Evolutionary conservation across 139 green algal species (phyloP), one percentile per base, ranked within the genome.

Genomic region (Chlorella sorokiniana): DNA sequence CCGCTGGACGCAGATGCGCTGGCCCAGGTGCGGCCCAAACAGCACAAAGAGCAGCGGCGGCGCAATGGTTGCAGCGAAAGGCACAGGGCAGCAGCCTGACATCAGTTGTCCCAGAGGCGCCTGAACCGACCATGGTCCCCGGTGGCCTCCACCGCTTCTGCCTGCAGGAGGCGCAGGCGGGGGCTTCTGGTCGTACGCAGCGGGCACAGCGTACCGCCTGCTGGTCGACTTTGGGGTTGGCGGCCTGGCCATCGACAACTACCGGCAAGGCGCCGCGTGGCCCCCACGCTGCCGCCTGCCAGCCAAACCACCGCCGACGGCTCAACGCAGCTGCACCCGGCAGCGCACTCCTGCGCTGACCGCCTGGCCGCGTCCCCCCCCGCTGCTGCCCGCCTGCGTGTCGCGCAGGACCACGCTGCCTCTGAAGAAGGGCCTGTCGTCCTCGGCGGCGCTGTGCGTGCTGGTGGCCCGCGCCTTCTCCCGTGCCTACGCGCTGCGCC

Each of bases 371-470:
- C 48, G 64, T 7, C 11, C 9, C 44, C 14, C 20, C 11, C 33
- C 1, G 35, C 38, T 33, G 51, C 25, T 38, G 37, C n/a, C 72
- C 9, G n/a, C n/a, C n/a, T n/a, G n/a, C n/a, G n/a, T n/a, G n/a
- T n/a, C 33, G 27, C 20, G 9, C 73, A 79, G 62, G 25, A 94
- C 89, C 37, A 94, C 87, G 9, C 87, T 96, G 40, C 92, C 90
- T 23, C 84, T 94, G 61, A 85, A 85, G 64, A 94, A 94, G 75
- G 92, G 92, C 2, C 84, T 96, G 40, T 94, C 89, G 33, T 93
- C 88, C 20, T 92, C 86, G 3, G 92, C 92, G 0, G 92, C 92
- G n/a, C 40, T 94, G 10, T 95, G 92, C 68, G 92, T 95, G 35
- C 71, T 94, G 81, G 85, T 94, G 27, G 91, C 90, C 0, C 83